These are phyloP conservation scores for Pythium dissimile DNA, from an alignment of 352 stramenopile genomes.

Conservation along the genomic window DNA sequence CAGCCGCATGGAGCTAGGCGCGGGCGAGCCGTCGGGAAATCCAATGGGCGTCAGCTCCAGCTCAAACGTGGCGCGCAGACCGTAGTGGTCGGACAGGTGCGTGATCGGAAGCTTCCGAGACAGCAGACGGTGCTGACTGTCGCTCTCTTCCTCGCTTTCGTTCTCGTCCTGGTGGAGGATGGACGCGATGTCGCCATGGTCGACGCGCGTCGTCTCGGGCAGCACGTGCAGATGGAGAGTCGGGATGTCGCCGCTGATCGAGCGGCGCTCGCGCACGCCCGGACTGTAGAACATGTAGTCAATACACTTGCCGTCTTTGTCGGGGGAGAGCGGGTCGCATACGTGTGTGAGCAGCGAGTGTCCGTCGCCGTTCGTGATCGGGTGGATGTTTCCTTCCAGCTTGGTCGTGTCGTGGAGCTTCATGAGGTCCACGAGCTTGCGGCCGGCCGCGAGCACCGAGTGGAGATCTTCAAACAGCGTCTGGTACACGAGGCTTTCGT, in stretches of 20 bases:
- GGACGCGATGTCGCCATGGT: constrained; percentile 47
- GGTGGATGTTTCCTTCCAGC: constrained; percentile 43
- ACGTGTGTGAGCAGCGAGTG: constrained; percentile 60
- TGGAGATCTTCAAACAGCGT: constrained; percentile 50
- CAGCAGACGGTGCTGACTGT: neutral
- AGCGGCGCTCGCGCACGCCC: constrained; percentile 24
- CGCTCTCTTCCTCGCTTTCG: constrained; percentile 17
- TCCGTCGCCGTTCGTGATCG: constrained; percentile 80
- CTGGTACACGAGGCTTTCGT: constrained; percentile 60
- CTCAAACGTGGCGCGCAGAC: constrained; percentile 46
- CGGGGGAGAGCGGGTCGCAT: constrained; percentile 32
- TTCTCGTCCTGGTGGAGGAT: constrained; percentile 27
- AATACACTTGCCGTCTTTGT: constrained; percentile 81
- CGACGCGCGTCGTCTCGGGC: constrained; percentile 42
- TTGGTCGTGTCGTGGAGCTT: constrained; percentile 57
- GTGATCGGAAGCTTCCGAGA: constrained; percentile 50
- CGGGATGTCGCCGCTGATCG: constrained; percentile 23
- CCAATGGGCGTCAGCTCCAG: constrained; percentile 42
- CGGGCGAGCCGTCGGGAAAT: constrained; percentile 35
- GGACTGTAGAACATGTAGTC: constrained; percentile 84
- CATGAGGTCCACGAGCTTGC: constrained; percentile 62
- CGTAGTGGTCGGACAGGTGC: constrained; percentile 82
- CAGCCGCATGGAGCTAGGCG: constrained; percentile 29
- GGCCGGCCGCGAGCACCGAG: constrained; percentile 30
- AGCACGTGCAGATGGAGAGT: constrained; percentile 43